Evolutionary conservation across 192 early-diverging fungal species (phyloP).

Genomic region (Coemansia sp.): DNA sequence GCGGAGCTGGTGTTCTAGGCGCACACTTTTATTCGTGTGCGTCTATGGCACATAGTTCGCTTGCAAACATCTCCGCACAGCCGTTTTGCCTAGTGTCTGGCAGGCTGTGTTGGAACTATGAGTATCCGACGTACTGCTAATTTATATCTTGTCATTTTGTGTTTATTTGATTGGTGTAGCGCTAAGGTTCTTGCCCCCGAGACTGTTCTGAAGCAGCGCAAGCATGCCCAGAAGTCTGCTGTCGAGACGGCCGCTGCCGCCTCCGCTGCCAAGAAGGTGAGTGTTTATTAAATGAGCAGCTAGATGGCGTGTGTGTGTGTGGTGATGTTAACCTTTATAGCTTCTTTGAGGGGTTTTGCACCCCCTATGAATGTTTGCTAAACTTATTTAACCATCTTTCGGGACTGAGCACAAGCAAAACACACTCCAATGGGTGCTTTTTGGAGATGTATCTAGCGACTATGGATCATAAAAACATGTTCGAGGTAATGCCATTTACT

Average conservation of each 20-base stretch:
- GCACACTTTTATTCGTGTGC: not conserved
- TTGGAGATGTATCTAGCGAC: not conserved
- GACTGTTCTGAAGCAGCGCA: slow-evolving; percentile 85
- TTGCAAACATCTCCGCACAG: slow-evolving; percentile 28
- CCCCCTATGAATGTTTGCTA: slow-evolving; percentile 44
- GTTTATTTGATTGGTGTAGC: slow-evolving; percentile 27
- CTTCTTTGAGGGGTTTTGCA: slow-evolving; percentile 42
- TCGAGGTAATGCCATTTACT: not conserved
- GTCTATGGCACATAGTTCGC: slow-evolving; percentile 45
- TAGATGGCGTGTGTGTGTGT: slow-evolving; percentile 8
- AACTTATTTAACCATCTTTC: slow-evolving; percentile 71
- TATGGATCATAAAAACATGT: not conserved
- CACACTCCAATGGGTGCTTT: not conserved
- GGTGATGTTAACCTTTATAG: slow-evolving; percentile 44
- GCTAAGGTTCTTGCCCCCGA: slow-evolving; percentile 80
- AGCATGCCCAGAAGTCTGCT: slow-evolving; percentile 70
- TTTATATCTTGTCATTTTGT: not conserved
- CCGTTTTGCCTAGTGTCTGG: not conserved
- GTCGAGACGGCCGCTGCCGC: slow-evolving; percentile 57
- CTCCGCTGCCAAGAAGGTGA: slow-evolving; percentile 50
- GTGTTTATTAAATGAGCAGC: not conserved
- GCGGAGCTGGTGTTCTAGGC: slow-evolving; percentile 30
- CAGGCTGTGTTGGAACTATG: slow-evolving; percentile 11
- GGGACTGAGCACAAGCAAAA: slow-evolving; percentile 62
- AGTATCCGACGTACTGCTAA: slow-evolving; percentile 44